Conservation (phyloP, 768 basidiomycete species). For the Gloeophyllum trabeum region DNA sequence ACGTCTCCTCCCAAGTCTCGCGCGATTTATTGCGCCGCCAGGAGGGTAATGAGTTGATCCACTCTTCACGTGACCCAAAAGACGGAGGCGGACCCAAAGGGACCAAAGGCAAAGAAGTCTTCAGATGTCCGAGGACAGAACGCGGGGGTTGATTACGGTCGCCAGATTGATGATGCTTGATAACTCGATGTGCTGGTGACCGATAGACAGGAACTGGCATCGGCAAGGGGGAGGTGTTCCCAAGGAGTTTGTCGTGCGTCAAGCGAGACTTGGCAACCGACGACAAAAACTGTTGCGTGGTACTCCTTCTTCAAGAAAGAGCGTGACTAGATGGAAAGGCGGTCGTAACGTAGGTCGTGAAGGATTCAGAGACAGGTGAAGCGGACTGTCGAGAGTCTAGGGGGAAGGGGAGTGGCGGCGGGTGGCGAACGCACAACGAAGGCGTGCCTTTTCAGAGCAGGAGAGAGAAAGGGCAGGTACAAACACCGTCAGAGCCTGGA, state of each 20-base stretch:
- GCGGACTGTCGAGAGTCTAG: slow-evolving; percentile 17
- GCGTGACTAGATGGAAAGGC: slow-evolving; percentile 25
- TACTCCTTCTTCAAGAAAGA: slow-evolving; percentile 27
- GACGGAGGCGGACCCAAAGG: slow-evolving; percentile 54
- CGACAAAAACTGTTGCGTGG: slow-evolving; percentile 27
- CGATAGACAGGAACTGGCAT: slow-evolving; percentile 84
- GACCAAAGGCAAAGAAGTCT: slow-evolving; percentile 46
- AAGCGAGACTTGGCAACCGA: slow-evolving; percentile 20
- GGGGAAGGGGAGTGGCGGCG: slow-evolving; percentile 17
- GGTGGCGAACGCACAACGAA: slow-evolving; percentile 85
- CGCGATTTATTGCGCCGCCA: slow-evolving; percentile 63
- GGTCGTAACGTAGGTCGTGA: slow-evolving; percentile 75
- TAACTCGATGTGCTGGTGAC: slow-evolving; percentile 49
- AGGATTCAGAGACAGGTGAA: slow-evolving; percentile 17
- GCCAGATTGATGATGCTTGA: slow-evolving; percentile 43
- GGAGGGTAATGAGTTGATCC: slow-evolving; percentile 60
- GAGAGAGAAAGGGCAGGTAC: slow-evolving; percentile 7
- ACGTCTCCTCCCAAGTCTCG: slow-evolving; percentile 53
- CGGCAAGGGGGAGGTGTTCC: slow-evolving; percentile 24
- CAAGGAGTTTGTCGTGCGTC: neutral
- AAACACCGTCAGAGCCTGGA: no score
- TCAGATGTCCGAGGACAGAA: slow-evolving; percentile 40
- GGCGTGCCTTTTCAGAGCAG: slow-evolving; percentile 74
- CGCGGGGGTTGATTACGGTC: slow-evolving; percentile 22
- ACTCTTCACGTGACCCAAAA: slow-evolving; percentile 58